phyloP scores from a whole-genome alignment of 257 asterid species.

The Solanum phureja region DNA sequence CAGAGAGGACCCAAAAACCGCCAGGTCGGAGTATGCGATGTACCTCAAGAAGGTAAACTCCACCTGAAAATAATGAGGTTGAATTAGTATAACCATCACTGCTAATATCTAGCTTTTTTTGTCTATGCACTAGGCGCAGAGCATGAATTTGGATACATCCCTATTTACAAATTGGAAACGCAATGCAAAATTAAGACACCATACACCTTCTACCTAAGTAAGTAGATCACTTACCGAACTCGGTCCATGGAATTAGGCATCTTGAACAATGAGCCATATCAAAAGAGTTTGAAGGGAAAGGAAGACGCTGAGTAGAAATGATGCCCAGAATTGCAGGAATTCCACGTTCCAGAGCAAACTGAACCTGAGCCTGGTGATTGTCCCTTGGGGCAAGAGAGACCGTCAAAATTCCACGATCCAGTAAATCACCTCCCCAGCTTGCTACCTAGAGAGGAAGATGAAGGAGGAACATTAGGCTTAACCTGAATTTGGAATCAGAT shows the following conservation, averaged over 20 bases:
- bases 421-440: conserved; percentile 28
- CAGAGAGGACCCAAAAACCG: conserved; percentile 27
- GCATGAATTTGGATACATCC: background rate
- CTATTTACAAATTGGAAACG: background rate
- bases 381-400: conserved; percentile 22
- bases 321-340: conserved; percentile 25
- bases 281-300: conserved; percentile 21
- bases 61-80: conserved; percentile 10
- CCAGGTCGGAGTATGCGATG: conserved; percentile 26
- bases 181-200: background rate
- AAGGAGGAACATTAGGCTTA: background rate
- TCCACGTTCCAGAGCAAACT: conserved; percentile 26
- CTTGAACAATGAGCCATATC: conserved; percentile 29
- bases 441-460: conserved; percentile 12
- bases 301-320: conserved; percentile 21
- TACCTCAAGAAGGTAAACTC: conserved; percentile 23
- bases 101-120: background rate
- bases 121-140: background rate
- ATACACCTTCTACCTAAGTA: background rate
- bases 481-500: background rate
- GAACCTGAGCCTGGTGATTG: conserved; percentile 25
- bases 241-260: conserved; percentile 27
- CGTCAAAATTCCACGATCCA: conserved; percentile 19
- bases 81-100: background rate
- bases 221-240: conserved; percentile 7